A percentile compares a stretch with the other conserved stretches of the same genome.
These are phyloP conservation scores for Abrus pulchellus DNA, from an alignment of 306 rosid genomes.

Conservation along the genomic window DNA sequence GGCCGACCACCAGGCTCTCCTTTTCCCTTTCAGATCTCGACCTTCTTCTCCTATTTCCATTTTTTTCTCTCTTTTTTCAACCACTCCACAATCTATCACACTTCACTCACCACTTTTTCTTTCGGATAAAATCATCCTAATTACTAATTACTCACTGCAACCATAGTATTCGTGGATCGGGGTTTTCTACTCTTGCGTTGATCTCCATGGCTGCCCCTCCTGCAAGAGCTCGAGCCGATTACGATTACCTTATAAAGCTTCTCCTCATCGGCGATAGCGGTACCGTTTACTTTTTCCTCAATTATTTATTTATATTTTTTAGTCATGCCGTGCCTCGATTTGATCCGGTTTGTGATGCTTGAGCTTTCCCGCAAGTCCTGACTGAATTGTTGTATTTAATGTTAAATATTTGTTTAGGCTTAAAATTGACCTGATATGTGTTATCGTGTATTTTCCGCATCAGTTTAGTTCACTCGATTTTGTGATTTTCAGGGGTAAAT, in stretches of 20 bases:
- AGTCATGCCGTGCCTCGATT: neutral
- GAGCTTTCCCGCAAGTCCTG: neutral
- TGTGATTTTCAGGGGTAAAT: constrained; percentile 18
- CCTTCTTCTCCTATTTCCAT: constrained; percentile 42
- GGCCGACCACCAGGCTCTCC: constrained; percentile 58
- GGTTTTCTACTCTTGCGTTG: constrained; percentile 20
- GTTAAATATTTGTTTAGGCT: neutral
- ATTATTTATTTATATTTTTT: neutral
- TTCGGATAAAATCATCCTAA: neutral
- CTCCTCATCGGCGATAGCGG: constrained; percentile 99
- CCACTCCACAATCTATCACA: neutral
- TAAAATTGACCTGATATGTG: constrained; percentile 6
- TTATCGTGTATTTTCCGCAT: neutral
- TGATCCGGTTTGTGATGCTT: constrained; percentile 29
- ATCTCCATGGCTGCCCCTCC: constrained; percentile 86
- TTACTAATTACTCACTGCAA: neutral
- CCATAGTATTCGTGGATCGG: constrained; percentile 37
- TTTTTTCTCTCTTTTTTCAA: neutral
- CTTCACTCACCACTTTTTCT: constrained; percentile 18
- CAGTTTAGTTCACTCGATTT: neutral
- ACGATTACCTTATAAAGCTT: constrained; percentile 93
- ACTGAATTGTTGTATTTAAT: neutral
- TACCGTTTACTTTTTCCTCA: constrained; percentile 44
- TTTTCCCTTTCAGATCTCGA: constrained; percentile 58
- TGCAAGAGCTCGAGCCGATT: constrained; percentile 96